A percentile compares a stretch with the other conserved stretches of the same genome.
Conservation (phyloP, 768 basidiomycete genomes). For the Kwoniella botswanensis region DNA sequence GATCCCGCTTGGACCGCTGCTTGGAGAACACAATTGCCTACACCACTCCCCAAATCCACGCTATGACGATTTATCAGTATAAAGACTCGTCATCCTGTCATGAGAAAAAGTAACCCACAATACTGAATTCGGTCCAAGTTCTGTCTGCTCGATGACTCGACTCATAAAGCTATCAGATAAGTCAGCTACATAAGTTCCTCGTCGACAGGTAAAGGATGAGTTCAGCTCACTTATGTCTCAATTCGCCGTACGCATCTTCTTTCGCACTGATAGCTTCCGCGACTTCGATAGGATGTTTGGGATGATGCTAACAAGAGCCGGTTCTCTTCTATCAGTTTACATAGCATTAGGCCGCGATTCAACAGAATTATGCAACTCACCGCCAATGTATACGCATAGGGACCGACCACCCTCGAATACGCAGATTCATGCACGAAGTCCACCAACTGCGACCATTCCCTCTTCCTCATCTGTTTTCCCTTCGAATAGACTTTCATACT, state of each 20-base stretch:
- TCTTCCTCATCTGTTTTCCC: slow-evolving; percentile 7
- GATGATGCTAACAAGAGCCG: slow-evolving; percentile 66
- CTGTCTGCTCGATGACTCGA: slow-evolving; percentile 67
- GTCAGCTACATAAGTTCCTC: slow-evolving; percentile 14
- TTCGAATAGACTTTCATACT: slow-evolving; percentile 26
- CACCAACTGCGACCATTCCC: slow-evolving; percentile 51
- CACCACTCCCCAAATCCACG: slow-evolving; percentile 83
- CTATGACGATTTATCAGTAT: slow-evolving; percentile 21
- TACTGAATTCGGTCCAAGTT: slow-evolving; percentile 67
- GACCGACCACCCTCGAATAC: slow-evolving; percentile 91
- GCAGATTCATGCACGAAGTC: slow-evolving; percentile 69
- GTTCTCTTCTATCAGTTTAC: slow-evolving; percentile 66
- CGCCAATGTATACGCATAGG: slow-evolving; percentile 77
- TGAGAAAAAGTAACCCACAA: slow-evolving; percentile 60
- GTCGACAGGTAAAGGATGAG: too few relatives aligned
- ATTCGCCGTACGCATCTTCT: slow-evolving; percentile 55
- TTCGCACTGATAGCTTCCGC: slow-evolving; percentile 51
- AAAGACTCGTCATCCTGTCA: too few relatives aligned
- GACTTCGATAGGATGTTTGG: slow-evolving; percentile 82
- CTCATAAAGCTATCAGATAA: slow-evolving; percentile 62
- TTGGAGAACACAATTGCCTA: slow-evolving; percentile 82
- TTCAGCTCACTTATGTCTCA: slow-evolving; percentile 52
- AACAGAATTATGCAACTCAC: slow-evolving; percentile 64
- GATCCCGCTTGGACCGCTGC: slow-evolving; percentile 70
- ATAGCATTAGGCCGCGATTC: not conserved